A percentile compares a stretch with the other conserved stretches of the same genome.
Conservation (phyloP, 2,329 filamentous ascomycete genomes). For the Verticillium dahliae region DNA sequence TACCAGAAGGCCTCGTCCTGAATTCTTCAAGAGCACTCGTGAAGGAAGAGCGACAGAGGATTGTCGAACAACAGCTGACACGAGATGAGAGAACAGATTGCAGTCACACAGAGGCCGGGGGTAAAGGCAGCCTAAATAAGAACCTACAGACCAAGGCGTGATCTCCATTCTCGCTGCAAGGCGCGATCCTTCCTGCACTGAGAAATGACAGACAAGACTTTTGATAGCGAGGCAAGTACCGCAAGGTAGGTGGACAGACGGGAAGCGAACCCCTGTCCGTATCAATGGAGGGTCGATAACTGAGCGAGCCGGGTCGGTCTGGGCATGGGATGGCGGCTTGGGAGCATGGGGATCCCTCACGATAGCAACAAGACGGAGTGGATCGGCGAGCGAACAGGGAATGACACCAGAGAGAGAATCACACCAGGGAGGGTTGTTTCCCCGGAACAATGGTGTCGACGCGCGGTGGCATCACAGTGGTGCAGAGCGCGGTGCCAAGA, state of each 20-base stretch:
- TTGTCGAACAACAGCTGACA: not conserved
- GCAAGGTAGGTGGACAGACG: not conserved
- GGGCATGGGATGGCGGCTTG: not conserved
- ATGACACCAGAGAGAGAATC: not conserved
- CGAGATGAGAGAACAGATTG: not conserved
- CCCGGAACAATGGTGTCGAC: not conserved
- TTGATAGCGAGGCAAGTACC: not conserved
- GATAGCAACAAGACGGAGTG: not conserved
- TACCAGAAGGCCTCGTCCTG: not conserved
- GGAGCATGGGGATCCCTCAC: not conserved
- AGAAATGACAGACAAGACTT: not conserved
- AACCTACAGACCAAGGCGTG: not conserved
- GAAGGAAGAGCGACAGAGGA: slow-evolving; percentile 4
- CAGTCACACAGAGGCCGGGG: slow-evolving; percentile 2
- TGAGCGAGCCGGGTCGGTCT: not conserved
- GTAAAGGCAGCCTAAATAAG: slow-evolving; percentile 8
- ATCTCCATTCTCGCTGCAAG: not conserved
- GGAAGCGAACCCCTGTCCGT: not conserved
- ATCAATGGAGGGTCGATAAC: not conserved
- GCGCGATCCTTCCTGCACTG: not conserved
- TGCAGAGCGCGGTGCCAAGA: not conserved
- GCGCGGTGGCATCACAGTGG: not conserved
- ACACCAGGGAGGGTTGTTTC: not conserved
- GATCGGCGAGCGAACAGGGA: not conserved
- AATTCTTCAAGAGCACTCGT: slow-evolving; percentile 3